These are phyloP conservation scores for Metschnikowia lochheadii DNA, from an alignment of 805 yeast species.

Conservation along the genomic window DNA sequence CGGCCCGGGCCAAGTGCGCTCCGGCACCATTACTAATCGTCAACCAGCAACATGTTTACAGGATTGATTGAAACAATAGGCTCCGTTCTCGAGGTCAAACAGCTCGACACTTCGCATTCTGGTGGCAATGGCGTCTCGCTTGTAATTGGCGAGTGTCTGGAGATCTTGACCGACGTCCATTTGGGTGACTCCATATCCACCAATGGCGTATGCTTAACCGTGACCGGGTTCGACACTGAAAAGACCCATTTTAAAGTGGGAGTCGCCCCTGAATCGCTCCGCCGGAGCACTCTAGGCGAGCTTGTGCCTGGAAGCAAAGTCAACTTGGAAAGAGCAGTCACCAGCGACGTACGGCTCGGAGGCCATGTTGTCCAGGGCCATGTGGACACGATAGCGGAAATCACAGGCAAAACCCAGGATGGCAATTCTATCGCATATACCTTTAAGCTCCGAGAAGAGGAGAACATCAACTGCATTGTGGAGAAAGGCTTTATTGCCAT, in stretches of 20 bases:
- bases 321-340: slow-evolving; percentile 89
- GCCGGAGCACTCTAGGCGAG: slow-evolving; percentile 70
- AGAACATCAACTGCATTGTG: slow-evolving; percentile 70
- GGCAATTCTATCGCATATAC: slow-evolving; percentile 75
- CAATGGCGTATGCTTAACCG: slow-evolving; percentile 89
- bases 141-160: slow-evolving; percentile 55
- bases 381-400: slow-evolving; percentile 81
- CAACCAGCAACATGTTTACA: slow-evolving; percentile 66
- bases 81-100: slow-evolving; percentile 46
- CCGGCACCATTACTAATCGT: background rate
- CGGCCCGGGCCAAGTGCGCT: background rate
- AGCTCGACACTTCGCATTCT: slow-evolving; percentile 44
- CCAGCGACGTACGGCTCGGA: slow-evolving; percentile 81
- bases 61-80: slow-evolving; percentile 90
- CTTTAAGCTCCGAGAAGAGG: slow-evolving; percentile 62
- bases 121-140: slow-evolving; percentile 78
- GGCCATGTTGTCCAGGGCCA: slow-evolving; percentile 99
- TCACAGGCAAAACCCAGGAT: slow-evolving; percentile 52
- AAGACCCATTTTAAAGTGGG: slow-evolving; percentile 75
- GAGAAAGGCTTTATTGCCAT: slow-evolving; percentile 92
- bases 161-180: slow-evolving; percentile 73
- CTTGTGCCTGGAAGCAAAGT: slow-evolving; percentile 59
- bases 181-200: slow-evolving; percentile 92
- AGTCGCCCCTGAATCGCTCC: slow-evolving; percentile 85
- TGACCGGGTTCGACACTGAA: slow-evolving; percentile 63